Percentiles rank a stretch among this genome's conserved stretches.
These are phyloP conservation scores for Chaetoceros muelleri DNA, from an alignment of 108 stramenopile genomes.

Conservation along the genomic window DNA sequence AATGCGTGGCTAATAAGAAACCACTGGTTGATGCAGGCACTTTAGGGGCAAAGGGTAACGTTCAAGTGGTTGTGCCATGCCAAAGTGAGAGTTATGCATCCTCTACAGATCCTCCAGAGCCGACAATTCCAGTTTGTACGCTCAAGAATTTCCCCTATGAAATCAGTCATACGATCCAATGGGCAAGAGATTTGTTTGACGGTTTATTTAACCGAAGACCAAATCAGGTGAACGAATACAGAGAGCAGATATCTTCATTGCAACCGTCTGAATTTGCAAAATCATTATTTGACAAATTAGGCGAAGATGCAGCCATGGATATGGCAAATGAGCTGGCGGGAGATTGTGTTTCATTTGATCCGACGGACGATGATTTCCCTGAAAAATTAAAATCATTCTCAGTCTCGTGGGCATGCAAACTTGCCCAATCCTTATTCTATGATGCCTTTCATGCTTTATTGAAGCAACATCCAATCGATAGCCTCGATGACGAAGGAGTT, in stretches of 20 bases:
- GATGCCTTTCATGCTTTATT: conserved; percentile 47
- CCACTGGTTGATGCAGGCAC: conserved; percentile 80
- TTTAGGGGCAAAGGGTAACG: conserved; percentile 80
- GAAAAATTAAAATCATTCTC: conserved; percentile 22
- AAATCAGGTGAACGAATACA: conserved; percentile 63
- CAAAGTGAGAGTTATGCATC: conserved; percentile 82
- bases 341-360: conserved; percentile 35
- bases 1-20: conserved; percentile 62
- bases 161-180: conserved; percentile 86
- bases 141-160: conserved; percentile 84
- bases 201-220: conserved; percentile 69
- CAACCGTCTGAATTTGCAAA: conserved; percentile 29
- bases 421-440: conserved; percentile 42
- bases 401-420: conserved; percentile 50
- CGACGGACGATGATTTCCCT: conserved; percentile 19
- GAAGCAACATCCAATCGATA: conserved; percentile 78
- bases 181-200: conserved; percentile 81
- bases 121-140: conserved; percentile 80
- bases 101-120: conserved; percentile 80
- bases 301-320: conserved; percentile 51
- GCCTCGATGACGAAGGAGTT: conserved; percentile 87
- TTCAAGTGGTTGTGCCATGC: conserved; percentile 78
- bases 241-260: conserved; percentile 13
- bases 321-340: conserved; percentile 57
- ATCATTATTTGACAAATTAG: conserved; percentile 32